These are phyloP conservation scores for Globisporangium carolinianum DNA, from an alignment of 352 stramenopile genomes.

Conservation along the genomic window DNA sequence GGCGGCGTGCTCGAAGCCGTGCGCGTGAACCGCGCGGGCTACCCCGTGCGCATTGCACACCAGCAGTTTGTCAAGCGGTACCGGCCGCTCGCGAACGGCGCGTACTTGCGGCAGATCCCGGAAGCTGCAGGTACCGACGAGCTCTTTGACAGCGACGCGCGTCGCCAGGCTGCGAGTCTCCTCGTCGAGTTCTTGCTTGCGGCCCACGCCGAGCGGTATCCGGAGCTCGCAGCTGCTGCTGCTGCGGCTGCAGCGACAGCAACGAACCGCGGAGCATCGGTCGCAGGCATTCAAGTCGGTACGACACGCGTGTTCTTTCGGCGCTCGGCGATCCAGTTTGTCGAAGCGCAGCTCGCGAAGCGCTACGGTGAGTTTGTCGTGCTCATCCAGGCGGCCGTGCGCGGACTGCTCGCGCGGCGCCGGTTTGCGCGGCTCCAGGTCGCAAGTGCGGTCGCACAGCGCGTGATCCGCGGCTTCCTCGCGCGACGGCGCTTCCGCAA, in stretches of 20 bases:
- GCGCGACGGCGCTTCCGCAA: constrained; percentile 48
- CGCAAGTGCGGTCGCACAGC: constrained; percentile 42
- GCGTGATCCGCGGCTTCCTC: constrained; percentile 57
- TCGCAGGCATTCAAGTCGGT: constrained; percentile 74
- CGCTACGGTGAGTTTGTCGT: constrained; percentile 83
- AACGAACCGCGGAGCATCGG: constrained; percentile 22
- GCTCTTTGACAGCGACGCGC: constrained; percentile 41
- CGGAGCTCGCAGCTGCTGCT: constrained; percentile 28
- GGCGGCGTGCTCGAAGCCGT: constrained; percentile 99
- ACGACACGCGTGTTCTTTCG: constrained; percentile 81
- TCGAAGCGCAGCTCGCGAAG: constrained; percentile 80
- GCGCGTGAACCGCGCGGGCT: constrained; percentile 95
- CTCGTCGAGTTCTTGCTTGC: constrained; percentile 65
- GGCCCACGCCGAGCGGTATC: constrained; percentile 63
- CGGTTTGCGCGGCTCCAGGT: constrained; percentile 40
- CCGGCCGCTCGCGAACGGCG: constrained; percentile 62
- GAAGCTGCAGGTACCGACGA: constrained; percentile 42
- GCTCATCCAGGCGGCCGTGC: constrained; percentile 69
- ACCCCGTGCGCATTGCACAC: constrained; percentile 95
- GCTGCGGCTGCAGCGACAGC: constrained; percentile 26
- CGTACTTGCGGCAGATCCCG: constrained; percentile 57
- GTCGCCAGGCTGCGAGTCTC: constrained; percentile 43
- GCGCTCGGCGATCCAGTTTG: constrained; percentile 77
- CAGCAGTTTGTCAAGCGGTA: constrained; percentile 90
- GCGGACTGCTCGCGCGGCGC: constrained; percentile 44